phyloP scores from a whole-genome alignment of 331 rosid genomes.

The Dryas integrifolia region DNA sequence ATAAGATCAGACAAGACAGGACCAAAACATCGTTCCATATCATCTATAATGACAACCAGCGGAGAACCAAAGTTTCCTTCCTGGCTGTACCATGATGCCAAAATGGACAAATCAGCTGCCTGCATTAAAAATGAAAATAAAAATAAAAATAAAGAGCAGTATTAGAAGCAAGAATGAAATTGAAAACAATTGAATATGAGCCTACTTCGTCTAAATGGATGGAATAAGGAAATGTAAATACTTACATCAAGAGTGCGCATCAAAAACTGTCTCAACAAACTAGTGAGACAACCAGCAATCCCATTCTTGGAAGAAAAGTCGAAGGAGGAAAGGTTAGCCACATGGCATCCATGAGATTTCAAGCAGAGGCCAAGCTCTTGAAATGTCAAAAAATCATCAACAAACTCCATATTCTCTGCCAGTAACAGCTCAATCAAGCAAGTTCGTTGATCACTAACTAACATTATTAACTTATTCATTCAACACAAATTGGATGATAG shows the following conservation, averaged over 20 bases:
- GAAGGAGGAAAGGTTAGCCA: conserved; percentile 69
- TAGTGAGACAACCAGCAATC: conserved; percentile 75
- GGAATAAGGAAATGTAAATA: conserved; percentile 21
- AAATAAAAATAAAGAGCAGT: not conserved
- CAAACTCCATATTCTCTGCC: conserved; percentile 88
- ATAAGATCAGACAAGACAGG: conserved; percentile 77
- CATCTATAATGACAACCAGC: conserved; percentile 66
- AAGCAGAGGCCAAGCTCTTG: conserved; percentile 71
- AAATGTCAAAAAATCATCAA: conserved; percentile 78
- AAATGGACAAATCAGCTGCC: conserved; percentile 72
- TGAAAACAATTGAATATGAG: not conserved
- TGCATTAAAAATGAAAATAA: conserved; percentile 38
- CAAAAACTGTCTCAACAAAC: conserved; percentile 68
- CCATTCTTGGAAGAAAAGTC: conserved; percentile 75
- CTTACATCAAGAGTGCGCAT: conserved; percentile 57
- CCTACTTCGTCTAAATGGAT: not conserved
- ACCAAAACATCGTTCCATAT: conserved; percentile 81
- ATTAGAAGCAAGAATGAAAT: conserved; percentile 24
- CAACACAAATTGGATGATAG: not conserved
- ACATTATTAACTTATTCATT: not conserved
- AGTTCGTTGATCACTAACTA: not conserved
- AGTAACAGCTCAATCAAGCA: conserved; percentile 31
- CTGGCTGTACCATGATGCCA: conserved; percentile 94
- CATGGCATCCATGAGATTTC: conserved; percentile 79
- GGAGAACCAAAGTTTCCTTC: conserved; percentile 62